Evolutionary conservation across 352 stramenopile species (phyloP), one percentile per base, ranked within the genome.

Genomic region (Ophiocytium majus): DNA sequence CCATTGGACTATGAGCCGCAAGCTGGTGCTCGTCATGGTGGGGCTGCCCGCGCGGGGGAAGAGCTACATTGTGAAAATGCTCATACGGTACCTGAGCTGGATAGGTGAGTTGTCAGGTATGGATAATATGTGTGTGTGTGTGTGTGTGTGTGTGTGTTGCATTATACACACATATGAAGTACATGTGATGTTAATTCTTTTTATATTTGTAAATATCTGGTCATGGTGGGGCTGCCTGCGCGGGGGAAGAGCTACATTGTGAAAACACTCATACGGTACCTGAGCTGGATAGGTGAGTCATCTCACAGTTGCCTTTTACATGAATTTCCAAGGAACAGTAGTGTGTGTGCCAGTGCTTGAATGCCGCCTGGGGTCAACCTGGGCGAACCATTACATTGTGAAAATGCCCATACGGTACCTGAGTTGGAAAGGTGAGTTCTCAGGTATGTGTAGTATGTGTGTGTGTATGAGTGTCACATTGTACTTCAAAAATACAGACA

Each of bases 11-110:
- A 89, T 90, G 83, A 87, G 85, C 75, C 76, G 84, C 28, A 90
- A 90, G 78, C 76, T 90, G 31, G 83, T 90, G 28, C 76, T 90
- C 79, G 86, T 89, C 31, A 90, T 90, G 86, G 86, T 90, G 19
- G 86, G 90, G 17, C 81, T 92, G 0, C 90, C 90, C 32, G 90
- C 90, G 33, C 83, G 87, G 33, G 90, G 90, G 33, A 92, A 92
- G 83, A 90, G 83, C 43, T 92, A 92, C 81, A 89, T 92, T 50
- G 90, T 92, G 10, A 91, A 91, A 75, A 91, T 91, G 89, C 78
- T 92, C 33, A 87, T 88, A 10, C 80, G 90, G 10, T 92, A 92
- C 82, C 80, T 92, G 71, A 87, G 83, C 34, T 92, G 90, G 88
- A 90, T 89, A 64, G 84, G 84, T 88, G 66, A 63, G 80, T 10